These are phyloP conservation scores for Paralagenidium karlingii DNA, from an alignment of 352 stramenopile genomes.

Conservation along the genomic window DNA sequence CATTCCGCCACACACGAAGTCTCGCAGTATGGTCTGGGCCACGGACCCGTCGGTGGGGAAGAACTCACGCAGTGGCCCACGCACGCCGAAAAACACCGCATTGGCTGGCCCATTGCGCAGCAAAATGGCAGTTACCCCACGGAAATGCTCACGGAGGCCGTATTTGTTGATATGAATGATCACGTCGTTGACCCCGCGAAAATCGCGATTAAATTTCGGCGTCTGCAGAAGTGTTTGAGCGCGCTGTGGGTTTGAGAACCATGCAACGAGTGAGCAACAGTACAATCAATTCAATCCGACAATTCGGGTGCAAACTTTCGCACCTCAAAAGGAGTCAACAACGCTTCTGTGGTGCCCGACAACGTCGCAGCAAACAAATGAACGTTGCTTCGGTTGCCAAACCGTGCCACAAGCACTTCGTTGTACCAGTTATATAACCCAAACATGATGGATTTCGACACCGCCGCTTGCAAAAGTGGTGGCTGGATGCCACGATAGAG, in stretches of 20 bases:
- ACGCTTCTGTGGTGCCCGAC: conserved; percentile 68
- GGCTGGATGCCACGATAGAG: conserved; percentile 79
- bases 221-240: conserved; percentile 80
- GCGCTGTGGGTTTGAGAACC: conserved; percentile 16
- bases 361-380: conserved; percentile 47
- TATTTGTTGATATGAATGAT: conserved; percentile 72
- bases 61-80: conserved; percentile 49
- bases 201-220: conserved; percentile 75
- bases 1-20: conserved; percentile 78
- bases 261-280: neutral
- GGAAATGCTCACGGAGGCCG: conserved; percentile 70
- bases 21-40: conserved; percentile 33
- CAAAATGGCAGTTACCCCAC: conserved; percentile 64
- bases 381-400: conserved; percentile 24
- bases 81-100: conserved; percentile 77
- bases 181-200: conserved; percentile 58
- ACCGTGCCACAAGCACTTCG: conserved; percentile 26
- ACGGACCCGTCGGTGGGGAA: conserved; percentile 39
- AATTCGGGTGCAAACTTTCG: no score
- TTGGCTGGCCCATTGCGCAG: conserved; percentile 76
- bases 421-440: conserved; percentile 83
- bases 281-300: neutral
- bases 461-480: conserved; percentile 67
- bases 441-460: conserved; percentile 87
- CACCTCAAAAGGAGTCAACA: conserved; percentile 82